Evolutionary conservation across 805 yeast genomes (phyloP), one percentile per base, ranked within the genome.

Genomic region (Tetrapisispora fleetii): DNA sequence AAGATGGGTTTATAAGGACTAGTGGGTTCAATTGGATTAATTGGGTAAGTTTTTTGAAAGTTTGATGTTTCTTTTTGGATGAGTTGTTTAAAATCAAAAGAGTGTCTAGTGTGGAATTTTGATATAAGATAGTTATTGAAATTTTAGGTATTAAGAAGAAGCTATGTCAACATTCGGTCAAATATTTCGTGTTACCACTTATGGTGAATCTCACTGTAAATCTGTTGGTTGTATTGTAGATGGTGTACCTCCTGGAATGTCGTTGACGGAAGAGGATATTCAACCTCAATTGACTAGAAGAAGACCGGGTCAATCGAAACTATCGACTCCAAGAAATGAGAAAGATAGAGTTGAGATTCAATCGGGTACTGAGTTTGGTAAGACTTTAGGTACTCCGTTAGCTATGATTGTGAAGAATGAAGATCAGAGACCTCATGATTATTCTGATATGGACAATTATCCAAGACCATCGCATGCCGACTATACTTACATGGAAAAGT

Each of bases 391-490:
- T 36, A 86, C 96, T 32, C 98, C 99, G 24, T 85, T 93, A 51
- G 97, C 86, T 11, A 87, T 93, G 96, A 63, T 90, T 49, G 95
- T 93, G 21, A 76, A 76, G 60, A 93, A 93, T 67, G 89, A 93
- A 71, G 99, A 93, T 70, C 99, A 93, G 67, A 79, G 98, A 64
- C 99, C 99, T 13, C 80, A 88, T 55, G 99, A 93, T 69, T 93
- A 93, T 75, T 77, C 86, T 24, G 98, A 91, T 62, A 93, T 95
- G 68, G 98, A 90, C 65, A 75, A 84, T 55, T 93, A 81, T 72
- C 99, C 99, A 57, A 81, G 99, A 69, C 99, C 99, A 27, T 86
- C 96, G 30, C 99, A 93, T 68, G 98, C 99, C 18, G 99, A 93
- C 69, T 89, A 76, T 76, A 93, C 99, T 21, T 93, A 93, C 70